Evolutionary conservation across 116 monocot genomes (phyloP).

Genomic region (Cymodocea nodosa): DNA sequence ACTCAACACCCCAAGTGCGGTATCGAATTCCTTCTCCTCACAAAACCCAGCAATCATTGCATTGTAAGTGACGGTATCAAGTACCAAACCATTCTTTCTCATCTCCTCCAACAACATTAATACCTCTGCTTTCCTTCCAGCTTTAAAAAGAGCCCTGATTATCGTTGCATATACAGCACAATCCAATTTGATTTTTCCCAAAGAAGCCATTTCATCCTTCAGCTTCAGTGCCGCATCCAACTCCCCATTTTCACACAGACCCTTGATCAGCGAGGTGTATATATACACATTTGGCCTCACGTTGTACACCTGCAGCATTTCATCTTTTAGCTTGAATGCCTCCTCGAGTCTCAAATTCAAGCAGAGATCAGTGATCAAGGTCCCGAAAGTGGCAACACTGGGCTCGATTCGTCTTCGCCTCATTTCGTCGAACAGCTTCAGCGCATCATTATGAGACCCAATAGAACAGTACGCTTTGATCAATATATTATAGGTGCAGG

Average conservation of each 20-base stretch:
- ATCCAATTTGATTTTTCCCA: slow-evolving; percentile 21
- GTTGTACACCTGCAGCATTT: slow-evolving; percentile 24
- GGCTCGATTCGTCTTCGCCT: slow-evolving; percentile 26
- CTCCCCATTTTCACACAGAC: slow-evolving; percentile 26
- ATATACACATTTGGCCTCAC: slow-evolving; percentile 44
- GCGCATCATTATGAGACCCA: slow-evolving; percentile 14
- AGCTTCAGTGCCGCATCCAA: slow-evolving; percentile 38
- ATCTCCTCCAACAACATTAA: slow-evolving; percentile 55
- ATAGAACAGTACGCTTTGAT: slow-evolving; percentile 20
- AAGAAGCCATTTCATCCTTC: slow-evolving; percentile 26
- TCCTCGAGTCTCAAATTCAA: slow-evolving; percentile 24
- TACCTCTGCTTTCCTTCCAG: slow-evolving; percentile 46
- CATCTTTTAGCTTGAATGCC: slow-evolving; percentile 47
- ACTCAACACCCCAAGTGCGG: slow-evolving; percentile 40
- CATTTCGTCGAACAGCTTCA: slow-evolving; percentile 75
- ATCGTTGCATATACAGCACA: slow-evolving; percentile 51
- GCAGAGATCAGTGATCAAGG: slow-evolving; percentile 44
- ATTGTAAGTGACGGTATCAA: slow-evolving; percentile 47
- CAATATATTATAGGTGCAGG: slow-evolving; percentile 64
- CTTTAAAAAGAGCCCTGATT: slow-evolving; percentile 36
- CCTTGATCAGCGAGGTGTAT: slow-evolving; percentile 57
- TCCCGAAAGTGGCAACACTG: slow-evolving; percentile 32
- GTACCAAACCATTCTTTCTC: slow-evolving; percentile 33
- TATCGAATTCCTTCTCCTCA: slow-evolving; percentile 36
- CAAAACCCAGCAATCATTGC: slow-evolving; percentile 78